Evolutionary conservation across 306 rosid species (phyloP).

Genomic region (Ceratonia siliqua): DNA sequence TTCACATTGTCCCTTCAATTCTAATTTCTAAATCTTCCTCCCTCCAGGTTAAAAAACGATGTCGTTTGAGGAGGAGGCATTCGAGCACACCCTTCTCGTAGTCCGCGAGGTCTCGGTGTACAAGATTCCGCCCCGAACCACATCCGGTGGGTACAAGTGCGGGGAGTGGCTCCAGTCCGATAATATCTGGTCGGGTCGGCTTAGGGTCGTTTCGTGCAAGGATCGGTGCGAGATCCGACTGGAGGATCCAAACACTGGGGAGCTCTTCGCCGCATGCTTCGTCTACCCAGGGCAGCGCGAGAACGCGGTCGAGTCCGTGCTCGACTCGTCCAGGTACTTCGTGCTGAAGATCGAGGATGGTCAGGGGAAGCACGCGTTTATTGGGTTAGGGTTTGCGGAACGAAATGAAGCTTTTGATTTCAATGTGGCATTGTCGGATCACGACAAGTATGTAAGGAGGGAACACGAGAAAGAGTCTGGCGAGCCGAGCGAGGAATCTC

Average conservation of each 20-base stretch:
- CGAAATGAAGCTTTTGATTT: conserved; percentile 95
- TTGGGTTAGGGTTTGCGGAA: conserved; percentile 87
- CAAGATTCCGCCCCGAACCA: conserved; percentile 93
- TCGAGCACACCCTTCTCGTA: conserved; percentile 92
- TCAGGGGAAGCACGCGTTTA: conserved; percentile 83
- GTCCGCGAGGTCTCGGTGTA: conserved; percentile 92
- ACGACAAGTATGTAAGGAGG: conserved; percentile 80
- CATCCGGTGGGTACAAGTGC: conserved; percentile 95
- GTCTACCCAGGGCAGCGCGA: conserved; percentile 87
- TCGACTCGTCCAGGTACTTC: conserved; percentile 92
- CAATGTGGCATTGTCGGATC: conserved; percentile 94
- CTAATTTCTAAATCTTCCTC: background rate
- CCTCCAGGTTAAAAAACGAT: conserved; percentile 46
- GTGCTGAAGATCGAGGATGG: conserved; percentile 98
- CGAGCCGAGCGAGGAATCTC: conserved; percentile 55
- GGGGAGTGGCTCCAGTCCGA: conserved; percentile 99
- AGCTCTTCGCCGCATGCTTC: conserved; percentile 93
- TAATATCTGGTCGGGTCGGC: conserved; percentile 96
- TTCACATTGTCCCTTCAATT: background rate
- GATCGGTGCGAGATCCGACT: conserved; percentile 97
- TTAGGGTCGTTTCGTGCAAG: conserved; percentile 81
- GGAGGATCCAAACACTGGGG: conserved; percentile 88
- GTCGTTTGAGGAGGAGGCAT: conserved; percentile 86
- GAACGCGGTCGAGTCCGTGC: conserved; percentile 78
- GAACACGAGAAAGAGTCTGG: conserved; percentile 77